Conservation (phyloP, 345 rosid genomes). For the Brassica carinata region DNA sequence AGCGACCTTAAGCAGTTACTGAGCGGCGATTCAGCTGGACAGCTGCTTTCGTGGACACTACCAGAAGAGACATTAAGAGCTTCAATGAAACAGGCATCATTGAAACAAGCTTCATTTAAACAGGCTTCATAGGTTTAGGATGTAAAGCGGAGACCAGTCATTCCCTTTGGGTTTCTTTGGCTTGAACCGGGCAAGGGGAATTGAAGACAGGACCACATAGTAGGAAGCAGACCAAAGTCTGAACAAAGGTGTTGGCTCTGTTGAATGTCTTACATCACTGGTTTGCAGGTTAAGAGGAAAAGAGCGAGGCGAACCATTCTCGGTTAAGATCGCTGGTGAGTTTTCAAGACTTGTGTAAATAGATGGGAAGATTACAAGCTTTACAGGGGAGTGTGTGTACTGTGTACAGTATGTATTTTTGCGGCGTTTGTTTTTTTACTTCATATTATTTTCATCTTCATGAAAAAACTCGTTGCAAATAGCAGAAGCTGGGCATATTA, state of each 20-base stretch:
- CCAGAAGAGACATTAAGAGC: constrained; percentile 75
- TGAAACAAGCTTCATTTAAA: constrained; percentile 34
- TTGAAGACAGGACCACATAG: constrained; percentile 22
- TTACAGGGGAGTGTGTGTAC: constrained; percentile 38
- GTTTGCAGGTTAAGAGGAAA: constrained; percentile 16
- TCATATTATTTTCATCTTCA: constrained; percentile 1
- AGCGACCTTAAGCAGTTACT: constrained; percentile 86
- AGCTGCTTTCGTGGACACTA: constrained; percentile 82
- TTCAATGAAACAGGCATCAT: constrained; percentile 43
- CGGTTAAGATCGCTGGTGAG: constrained; percentile 22
- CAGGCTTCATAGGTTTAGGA: constrained; percentile 30
- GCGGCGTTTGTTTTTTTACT: constrained; percentile 10
- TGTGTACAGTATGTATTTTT: constrained; percentile 41
- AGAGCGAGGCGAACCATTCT: constrained; percentile 14
- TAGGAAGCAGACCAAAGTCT: constrained; percentile 33
- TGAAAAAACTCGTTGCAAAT: constrained; percentile 37
- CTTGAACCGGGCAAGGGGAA: constrained; percentile 26
- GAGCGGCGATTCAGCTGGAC: constrained; percentile 89
- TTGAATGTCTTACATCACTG: constrained; percentile 26
- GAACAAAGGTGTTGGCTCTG: constrained; percentile 22
- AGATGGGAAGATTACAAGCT: constrained; percentile 36
- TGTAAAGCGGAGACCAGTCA: constrained; percentile 28
- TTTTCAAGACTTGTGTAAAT: constrained; percentile 38
- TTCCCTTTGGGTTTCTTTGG: constrained; percentile 31
- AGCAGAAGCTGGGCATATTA: constrained; percentile 29